Evolutionary conservation across 129 eudicot species (phyloP).

Genomic region (Pittosporum tobira): DNA sequence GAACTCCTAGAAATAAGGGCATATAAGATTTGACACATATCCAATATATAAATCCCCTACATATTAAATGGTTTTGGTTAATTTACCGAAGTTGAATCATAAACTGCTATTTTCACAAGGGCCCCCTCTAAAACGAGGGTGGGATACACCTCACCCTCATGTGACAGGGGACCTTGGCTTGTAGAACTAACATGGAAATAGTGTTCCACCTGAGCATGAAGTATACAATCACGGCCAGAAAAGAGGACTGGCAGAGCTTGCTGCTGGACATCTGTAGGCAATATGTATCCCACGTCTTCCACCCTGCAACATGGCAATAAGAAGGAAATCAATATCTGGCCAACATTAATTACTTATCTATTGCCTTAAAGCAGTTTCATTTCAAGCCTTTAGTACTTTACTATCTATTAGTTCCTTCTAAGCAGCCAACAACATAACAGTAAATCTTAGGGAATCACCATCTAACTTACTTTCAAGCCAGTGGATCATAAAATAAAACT

Average conservation of each 20-base stretch:
- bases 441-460: neutral
- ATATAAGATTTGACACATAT: neutral
- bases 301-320: constrained; percentile 33
- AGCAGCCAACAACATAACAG: neutral
- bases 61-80: neutral
- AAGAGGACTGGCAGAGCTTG: constrained; percentile 79
- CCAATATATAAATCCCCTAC: neutral
- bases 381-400: neutral
- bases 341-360: neutral
- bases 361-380: neutral
- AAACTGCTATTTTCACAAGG: no score
- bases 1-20: neutral
- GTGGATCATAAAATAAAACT: neutral
- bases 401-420: neutral
- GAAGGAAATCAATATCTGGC: neutral
- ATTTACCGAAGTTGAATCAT: neutral
- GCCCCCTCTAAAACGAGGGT: no score
- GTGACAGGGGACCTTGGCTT: no score
- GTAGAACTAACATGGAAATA: no score
- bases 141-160: no score
- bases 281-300: constrained; percentile 60
- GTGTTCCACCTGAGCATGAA: constrained; percentile 99
- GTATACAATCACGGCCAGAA: constrained; percentile 74
- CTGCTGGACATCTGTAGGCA: constrained; percentile 72
- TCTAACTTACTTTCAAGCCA: neutral